Percentiles rank a stretch among this genome's conserved stretches.
Conservation (phyloP, 2,329 filamentous ascomycete genomes). For the Clarireedia paspali region DNA sequence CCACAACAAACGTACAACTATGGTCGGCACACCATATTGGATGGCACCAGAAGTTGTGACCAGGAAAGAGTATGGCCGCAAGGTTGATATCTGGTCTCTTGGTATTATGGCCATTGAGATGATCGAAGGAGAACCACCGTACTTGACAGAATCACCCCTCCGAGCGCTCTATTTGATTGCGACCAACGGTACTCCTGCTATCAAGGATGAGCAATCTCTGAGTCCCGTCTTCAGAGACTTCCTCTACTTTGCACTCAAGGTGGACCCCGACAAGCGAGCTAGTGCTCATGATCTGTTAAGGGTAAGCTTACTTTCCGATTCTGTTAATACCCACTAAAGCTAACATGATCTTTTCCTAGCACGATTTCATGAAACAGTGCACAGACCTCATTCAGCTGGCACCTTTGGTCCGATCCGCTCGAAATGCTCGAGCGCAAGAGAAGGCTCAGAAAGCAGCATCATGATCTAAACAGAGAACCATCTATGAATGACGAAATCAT, state of each 20-base stretch:
- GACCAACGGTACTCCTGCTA: slow-evolving; percentile 88
- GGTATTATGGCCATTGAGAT: slow-evolving; percentile 99
- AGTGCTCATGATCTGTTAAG: slow-evolving; percentile 89
- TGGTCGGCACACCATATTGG: slow-evolving; percentile 99
- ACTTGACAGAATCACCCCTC: slow-evolving; percentile 88
- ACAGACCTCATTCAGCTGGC: slow-evolving; percentile 70
- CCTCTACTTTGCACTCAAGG: slow-evolving; percentile 84
- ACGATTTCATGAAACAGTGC: slow-evolving; percentile 73
- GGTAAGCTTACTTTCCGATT: slow-evolving; percentile 49
- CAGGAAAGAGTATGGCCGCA: slow-evolving; percentile 93
- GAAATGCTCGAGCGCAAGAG: slow-evolving; percentile 79
- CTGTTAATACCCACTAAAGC: not conserved
- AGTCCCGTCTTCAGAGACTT: slow-evolving; percentile 84
- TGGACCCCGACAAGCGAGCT: slow-evolving; percentile 93
- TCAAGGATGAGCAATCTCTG: slow-evolving; percentile 85
- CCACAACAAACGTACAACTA: slow-evolving; percentile 95
- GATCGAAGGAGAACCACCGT: slow-evolving; percentile 97
- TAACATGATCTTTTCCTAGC: slow-evolving; percentile 38
- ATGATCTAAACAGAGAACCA: slow-evolving; percentile 8
- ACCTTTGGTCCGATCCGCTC: slow-evolving; percentile 78
- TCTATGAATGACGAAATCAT: slow-evolving; percentile 8
- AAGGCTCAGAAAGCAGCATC: slow-evolving; percentile 57
- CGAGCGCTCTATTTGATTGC: slow-evolving; percentile 93
- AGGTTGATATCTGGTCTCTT: slow-evolving; percentile 97
- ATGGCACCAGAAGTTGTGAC: slow-evolving; percentile 99